phyloP scores from a whole-genome alignment of 176 grass and related monocot genomes.

The Thinopyrum elongatum region DNA sequence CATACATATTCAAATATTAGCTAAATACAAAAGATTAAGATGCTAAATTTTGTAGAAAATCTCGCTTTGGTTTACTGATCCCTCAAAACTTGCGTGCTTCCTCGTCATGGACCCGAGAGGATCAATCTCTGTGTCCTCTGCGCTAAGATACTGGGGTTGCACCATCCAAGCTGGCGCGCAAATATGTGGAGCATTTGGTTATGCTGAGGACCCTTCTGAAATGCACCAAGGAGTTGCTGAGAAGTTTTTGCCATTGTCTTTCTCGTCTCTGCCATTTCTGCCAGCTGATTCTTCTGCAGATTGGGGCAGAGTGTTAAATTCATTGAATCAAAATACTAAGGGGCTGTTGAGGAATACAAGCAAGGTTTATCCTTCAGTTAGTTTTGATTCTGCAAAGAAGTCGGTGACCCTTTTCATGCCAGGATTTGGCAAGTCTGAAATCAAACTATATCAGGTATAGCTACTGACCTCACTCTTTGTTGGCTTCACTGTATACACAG shows the following conservation, averaged over 20 bases:
- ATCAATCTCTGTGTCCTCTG: slow-evolving; percentile 53
- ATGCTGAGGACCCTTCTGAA: slow-evolving; percentile 48
- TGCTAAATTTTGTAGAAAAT: slow-evolving; percentile 54
- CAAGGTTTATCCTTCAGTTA: slow-evolving; percentile 51
- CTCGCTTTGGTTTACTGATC: slow-evolving; percentile 52
- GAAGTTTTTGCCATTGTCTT: slow-evolving; percentile 66
- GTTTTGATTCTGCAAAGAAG: slow-evolving; percentile 75
- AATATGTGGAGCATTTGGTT: slow-evolving; percentile 81
- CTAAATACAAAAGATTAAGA: not conserved
- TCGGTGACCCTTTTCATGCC: slow-evolving; percentile 79
- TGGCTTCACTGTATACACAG: not conserved
- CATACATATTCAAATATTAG: not conserved
- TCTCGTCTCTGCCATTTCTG: slow-evolving; percentile 64
- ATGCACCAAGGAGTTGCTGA: slow-evolving; percentile 42
- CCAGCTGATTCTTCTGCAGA: slow-evolving; percentile 36
- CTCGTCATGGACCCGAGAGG: slow-evolving; percentile 64
- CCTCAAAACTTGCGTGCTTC: slow-evolving; percentile 83
- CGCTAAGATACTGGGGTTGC: slow-evolving; percentile 90
- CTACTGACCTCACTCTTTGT: not conserved
- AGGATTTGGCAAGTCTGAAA: slow-evolving; percentile 89
- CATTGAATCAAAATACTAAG: slow-evolving; percentile 52
- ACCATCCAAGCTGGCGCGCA: slow-evolving; percentile 83
- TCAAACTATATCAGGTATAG: slow-evolving; percentile 87
- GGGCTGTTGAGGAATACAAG: slow-evolving; percentile 38
- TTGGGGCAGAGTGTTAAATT: slow-evolving; percentile 39